Evolutionary conservation across 2,329 filamentous ascomycete genomes (phyloP).

Genomic region (Sporothrix pseudoabietina): DNA sequence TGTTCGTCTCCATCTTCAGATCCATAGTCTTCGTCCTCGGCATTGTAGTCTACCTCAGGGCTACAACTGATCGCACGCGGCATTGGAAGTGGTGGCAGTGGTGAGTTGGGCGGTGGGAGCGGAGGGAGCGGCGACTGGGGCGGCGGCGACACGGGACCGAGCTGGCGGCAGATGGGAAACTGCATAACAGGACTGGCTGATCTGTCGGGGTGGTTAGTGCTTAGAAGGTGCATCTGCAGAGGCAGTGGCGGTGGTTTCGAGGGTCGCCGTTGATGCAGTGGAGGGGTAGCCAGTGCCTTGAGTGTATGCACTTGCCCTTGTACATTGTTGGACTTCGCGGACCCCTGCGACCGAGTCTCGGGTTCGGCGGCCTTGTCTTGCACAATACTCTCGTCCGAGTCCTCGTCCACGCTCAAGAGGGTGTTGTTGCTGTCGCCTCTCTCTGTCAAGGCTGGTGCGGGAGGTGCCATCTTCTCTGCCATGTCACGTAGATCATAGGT

Average conservation of each 20-base stretch:
- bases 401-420: constrained; percentile 8
- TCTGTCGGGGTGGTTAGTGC: neutral
- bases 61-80: neutral
- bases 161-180: neutral
- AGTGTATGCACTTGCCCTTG: neutral
- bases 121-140: constrained; percentile 31
- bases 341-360: neutral
- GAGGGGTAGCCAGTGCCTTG: constrained; percentile 27
- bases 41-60: neutral
- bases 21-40: neutral
- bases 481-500: constrained; percentile 26
- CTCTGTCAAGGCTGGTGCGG: neutral
- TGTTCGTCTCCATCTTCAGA: neutral
- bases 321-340: neutral
- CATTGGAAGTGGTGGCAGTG: constrained; percentile 30
- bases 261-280: neutral
- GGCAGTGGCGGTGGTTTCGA: neutral
- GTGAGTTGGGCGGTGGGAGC: constrained; percentile 28
- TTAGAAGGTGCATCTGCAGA: too few species aligned
- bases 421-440: neutral
- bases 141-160: constrained; percentile 25
- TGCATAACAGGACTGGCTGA: neutral
- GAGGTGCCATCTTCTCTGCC: constrained; percentile 20
- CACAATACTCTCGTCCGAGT: constrained; percentile 12
- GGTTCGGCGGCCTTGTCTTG: neutral